phyloP scores from a whole-genome alignment of 345 rosid species.

The Rubroshorea leprosula region DNA sequence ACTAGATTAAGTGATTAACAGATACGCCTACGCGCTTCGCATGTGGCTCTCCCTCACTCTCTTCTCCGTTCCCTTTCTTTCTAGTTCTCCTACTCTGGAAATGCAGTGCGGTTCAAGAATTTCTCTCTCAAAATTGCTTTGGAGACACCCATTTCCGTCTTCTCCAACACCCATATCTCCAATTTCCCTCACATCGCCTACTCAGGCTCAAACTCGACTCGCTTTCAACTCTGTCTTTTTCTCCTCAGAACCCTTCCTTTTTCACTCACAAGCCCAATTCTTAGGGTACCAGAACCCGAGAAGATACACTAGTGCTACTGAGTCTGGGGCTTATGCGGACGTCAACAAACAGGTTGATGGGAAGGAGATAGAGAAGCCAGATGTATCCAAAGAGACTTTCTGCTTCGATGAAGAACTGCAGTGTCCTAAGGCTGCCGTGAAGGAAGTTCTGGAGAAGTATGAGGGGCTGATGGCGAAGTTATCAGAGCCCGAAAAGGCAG shows the following conservation, averaged over 20 bases:
- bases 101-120: slow-evolving; percentile 36
- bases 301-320: slow-evolving; percentile 19
- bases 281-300: slow-evolving; percentile 16
- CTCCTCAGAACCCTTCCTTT: background rate
- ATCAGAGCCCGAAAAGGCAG: slow-evolving; percentile 52
- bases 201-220: slow-evolving; percentile 14
- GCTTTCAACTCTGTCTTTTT: slow-evolving; percentile 10
- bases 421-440: slow-evolving; percentile 73
- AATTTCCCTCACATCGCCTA: slow-evolving; percentile 6
- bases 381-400: slow-evolving; percentile 91
- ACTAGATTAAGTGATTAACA: too few relatives aligned
- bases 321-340: slow-evolving; percentile 40
- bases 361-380: slow-evolving; percentile 95
- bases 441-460: slow-evolving; percentile 63
- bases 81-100: background rate
- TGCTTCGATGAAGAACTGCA: slow-evolving; percentile 92
- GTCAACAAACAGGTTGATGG: slow-evolving; percentile 73
- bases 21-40: background rate
- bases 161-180: slow-evolving; percentile 22
- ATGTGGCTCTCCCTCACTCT: background rate
- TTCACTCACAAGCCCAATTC: slow-evolving; percentile 5
- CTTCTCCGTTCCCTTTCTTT: background rate
- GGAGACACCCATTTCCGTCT: slow-evolving; percentile 21
- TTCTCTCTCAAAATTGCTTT: slow-evolving; percentile 31
- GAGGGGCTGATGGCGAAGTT: slow-evolving; percentile 50